phyloP scores from a whole-genome alignment of 2,329 filamentous ascomycete genomes.

The Xylaria multiplex region DNA sequence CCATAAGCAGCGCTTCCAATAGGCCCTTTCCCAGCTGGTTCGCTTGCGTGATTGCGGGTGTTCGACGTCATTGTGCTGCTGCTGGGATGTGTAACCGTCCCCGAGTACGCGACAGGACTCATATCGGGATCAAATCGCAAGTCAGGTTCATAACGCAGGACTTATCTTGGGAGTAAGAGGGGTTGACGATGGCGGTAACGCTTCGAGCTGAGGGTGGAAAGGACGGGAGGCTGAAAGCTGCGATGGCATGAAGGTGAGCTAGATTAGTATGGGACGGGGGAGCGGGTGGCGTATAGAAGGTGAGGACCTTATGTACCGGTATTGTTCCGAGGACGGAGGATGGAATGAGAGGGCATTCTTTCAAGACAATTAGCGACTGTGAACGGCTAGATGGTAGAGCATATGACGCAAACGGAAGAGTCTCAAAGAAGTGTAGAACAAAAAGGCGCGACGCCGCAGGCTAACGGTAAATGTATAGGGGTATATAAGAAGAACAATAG shows the following conservation, averaged over 20 bases:
- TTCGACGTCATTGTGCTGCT: slow-evolving; percentile 38
- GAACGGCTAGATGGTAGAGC: slow-evolving; percentile 34
- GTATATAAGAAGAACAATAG: slow-evolving; percentile 35
- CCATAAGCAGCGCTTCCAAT: slow-evolving; percentile 24
- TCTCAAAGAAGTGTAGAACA: slow-evolving; percentile 30
- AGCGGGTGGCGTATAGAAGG: slow-evolving; percentile 14
- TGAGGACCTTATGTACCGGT: slow-evolving; percentile 42
- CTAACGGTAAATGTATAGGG: slow-evolving; percentile 28
- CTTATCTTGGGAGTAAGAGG: slow-evolving; percentile 1
- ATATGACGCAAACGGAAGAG: slow-evolving; percentile 34
- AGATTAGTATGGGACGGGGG: slow-evolving; percentile 10
- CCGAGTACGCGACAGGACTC: slow-evolving; percentile 43
- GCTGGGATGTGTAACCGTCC: slow-evolving; percentile 22
- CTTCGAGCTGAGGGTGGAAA: slow-evolving; percentile 2
- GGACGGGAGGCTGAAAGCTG: background rate
- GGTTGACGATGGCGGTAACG: slow-evolving; percentile 1
- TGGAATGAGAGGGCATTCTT: slow-evolving; percentile 48
- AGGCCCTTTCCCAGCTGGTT: slow-evolving; percentile 17
- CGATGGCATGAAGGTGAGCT: slow-evolving; percentile 15
- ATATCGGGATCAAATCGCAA: slow-evolving; percentile 36
- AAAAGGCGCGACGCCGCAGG: slow-evolving; percentile 26
- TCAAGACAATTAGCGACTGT: slow-evolving; percentile 38
- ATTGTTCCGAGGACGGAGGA: slow-evolving; percentile 37
- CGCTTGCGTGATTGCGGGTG: slow-evolving; percentile 27
- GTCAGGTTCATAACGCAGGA: slow-evolving; percentile 25